Evolutionary conservation across 441 rosid species (phyloP), one percentile per base, ranked within the genome.

Genomic region (Erysimum pusillum): DNA sequence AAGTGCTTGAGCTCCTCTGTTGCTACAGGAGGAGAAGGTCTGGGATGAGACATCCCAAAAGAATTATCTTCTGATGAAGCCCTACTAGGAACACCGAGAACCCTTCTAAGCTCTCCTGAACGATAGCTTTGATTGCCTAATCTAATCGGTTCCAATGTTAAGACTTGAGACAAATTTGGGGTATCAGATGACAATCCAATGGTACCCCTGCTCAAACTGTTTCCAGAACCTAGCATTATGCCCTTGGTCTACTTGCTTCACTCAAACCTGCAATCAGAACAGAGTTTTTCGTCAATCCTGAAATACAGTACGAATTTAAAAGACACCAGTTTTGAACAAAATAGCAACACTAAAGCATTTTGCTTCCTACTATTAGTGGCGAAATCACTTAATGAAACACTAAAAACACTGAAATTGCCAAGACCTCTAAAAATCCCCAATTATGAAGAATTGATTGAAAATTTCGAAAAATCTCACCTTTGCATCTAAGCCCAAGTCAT

Each of bases 1-100:
- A 86, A 79, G 34, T 85, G 85, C 79, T 84, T 90, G 41, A 90
- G 85, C 85, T 90, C 92, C 80, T 88, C 87, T 2, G 84, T 77
- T n/a, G 90, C 87, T 51, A 83, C 80, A 9, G 89, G 85, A 69
- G 88, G 83, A 60, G 87, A 15, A 71, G 79, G 81, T 69, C 82
- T 88, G 22, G 80, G 60, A 62, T 80, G 85, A 7, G 84, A 64
- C 80, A 74, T 80, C 62, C 86, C 90, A 69, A 83, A 81, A 54
- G 88, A 82, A 77, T 79, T 83, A 3, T 86, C 94, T 63, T 86
- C 90, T 1, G 84, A 76, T 5, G 85, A 72, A n/a, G 73, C 80
- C 62, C 87, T 87, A 69, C 79, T 75, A 46, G 91, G 85, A 2
- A 78, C 80, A 34, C 91, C 87, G 39, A 89, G 81, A 62, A 81